Evolutionary conservation across 1,284 basidiomycete genomes (phyloP), one percentile per base, ranked within the genome.

Genomic region (Omphalotus olearius): DNA sequence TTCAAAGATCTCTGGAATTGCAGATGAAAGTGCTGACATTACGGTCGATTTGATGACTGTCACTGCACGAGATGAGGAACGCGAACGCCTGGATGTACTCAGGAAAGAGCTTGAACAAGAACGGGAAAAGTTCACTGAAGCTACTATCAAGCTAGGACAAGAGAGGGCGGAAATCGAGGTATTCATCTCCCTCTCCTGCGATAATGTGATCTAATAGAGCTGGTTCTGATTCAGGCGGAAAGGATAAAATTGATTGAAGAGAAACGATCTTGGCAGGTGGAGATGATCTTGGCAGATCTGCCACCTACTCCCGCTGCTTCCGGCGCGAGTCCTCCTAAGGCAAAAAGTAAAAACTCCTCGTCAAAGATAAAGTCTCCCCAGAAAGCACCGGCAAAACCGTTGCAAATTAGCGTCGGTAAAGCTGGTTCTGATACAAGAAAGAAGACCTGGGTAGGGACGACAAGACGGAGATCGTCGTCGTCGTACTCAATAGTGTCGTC

Each of bases 121-220:
- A 60, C 76, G 85, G 10, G 70, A 71, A 47, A 79, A 80, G 55
- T 82, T 90, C 57, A 81, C 81, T 0, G 80, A 85, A 52, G 82
- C 82, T 10, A 74, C 82, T 11, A 68, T 85, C 16, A 75, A 73
- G 54, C 66, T 93, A 13, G 79, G 79, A 0, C 78, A 79, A 57
- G 89, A 92, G 55, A 80, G 80, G 59, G 76, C 79, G 2, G 68
- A 71, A 4, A 64, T 92, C 5, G 87, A 91, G 78, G 89, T 89
- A 62, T 59, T 62, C 58, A 36, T 45, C 40, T 48, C 16, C 14
- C 51, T 16, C 20, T 50, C 16, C 55, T 44, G 20, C 25, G 33
- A n/a, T 37, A 36, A 16, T 20, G 37, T 18, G 45, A 25, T 17
- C 17, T 47, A 48, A 43, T 43, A 7, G 20, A 26, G 35, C 13